phyloP scores from a whole-genome alignment of 139 green algal species.

The Chlamydomonas eustigma region DNA sequence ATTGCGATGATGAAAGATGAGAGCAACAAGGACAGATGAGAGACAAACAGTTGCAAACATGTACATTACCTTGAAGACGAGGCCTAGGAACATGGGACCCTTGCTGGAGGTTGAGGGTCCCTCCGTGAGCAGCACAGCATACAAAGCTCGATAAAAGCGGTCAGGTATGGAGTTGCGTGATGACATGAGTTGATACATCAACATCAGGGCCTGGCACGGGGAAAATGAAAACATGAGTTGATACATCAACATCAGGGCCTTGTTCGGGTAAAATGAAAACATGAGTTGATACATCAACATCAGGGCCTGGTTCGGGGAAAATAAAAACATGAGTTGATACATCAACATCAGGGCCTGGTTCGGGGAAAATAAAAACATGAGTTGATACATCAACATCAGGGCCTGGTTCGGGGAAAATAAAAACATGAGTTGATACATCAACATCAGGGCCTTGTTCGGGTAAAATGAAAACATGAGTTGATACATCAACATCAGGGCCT shows the following conservation, averaged over 20 bases:
- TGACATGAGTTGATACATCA: conserved; percentile 81
- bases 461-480: too few relatives aligned
- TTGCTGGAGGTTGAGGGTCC: conserved; percentile 50
- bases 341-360: too few relatives aligned
- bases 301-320: neutral
- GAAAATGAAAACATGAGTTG: neutral
- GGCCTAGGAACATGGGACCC: conserved; percentile 76
- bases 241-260: neutral
- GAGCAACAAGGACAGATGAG: too few relatives aligned
- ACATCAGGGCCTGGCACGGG: conserved; percentile 71
- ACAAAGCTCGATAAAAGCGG: conserved; percentile 72
- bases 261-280: neutral
- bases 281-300: neutral
- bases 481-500: too few relatives aligned
- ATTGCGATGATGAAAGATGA: too few relatives aligned
- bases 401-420: too few relatives aligned
- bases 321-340: too few relatives aligned
- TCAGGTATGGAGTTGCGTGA: conserved; percentile 58
- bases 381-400: too few relatives aligned
- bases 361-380: too few relatives aligned
- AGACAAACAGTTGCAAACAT: too few relatives aligned
- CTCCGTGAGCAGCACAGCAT: conserved; percentile 11
- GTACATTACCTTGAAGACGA: conserved; percentile 90
- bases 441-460: too few relatives aligned
- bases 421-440: too few relatives aligned